These are phyloP conservation scores for Colletotrichum lindemuthianum DNA, from an alignment of 2,329 filamentous ascomycete genomes.

Conservation along the genomic window DNA sequence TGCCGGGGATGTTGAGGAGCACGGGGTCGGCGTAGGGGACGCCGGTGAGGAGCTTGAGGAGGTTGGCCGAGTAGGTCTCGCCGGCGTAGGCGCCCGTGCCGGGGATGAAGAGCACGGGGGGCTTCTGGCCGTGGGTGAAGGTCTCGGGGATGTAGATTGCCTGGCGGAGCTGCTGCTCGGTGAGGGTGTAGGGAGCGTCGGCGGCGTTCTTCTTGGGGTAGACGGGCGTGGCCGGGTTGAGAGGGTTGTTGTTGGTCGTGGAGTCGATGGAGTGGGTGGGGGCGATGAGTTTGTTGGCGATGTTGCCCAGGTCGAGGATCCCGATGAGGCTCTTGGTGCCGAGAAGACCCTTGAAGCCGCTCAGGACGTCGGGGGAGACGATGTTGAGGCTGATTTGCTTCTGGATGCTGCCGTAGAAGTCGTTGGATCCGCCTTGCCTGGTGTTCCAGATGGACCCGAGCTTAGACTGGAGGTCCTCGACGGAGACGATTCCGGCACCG, in stretches of 20 bases:
- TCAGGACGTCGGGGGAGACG: conserved; percentile 10
- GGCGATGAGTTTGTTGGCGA: conserved; percentile 13
- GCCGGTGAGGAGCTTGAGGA: conserved; percentile 57
- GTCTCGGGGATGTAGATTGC: conserved; percentile 61
- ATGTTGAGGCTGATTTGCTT: conserved; percentile 20
- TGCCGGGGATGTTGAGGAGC: conserved; percentile 64
- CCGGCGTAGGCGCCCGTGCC: conserved; percentile 62
- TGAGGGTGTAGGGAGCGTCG: conserved; percentile 60
- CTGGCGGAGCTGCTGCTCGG: conserved; percentile 56
- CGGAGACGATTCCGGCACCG: background rate
- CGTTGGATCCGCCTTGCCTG: conserved; percentile 6
- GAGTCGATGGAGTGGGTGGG: conserved; percentile 20
- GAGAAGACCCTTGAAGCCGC: conserved; percentile 22
- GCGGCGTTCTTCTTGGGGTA: conserved; percentile 48
- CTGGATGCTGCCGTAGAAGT: conserved; percentile 26
- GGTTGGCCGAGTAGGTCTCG: conserved; percentile 55
- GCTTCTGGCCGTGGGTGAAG: conserved; percentile 58
- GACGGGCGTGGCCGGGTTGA: conserved; percentile 35
- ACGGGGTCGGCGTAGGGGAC: conserved; percentile 58
- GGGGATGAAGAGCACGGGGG: conserved; percentile 62
- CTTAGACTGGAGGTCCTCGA: conserved; percentile 19
- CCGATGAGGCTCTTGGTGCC: conserved; percentile 10
- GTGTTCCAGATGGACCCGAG: conserved; percentile 23
- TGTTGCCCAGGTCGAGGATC: conserved; percentile 4
- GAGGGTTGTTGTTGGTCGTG: conserved; percentile 12